Conservation (phyloP, 2,329 filamentous ascomycete species). For the Biscogniauxia mediterranea region DNA sequence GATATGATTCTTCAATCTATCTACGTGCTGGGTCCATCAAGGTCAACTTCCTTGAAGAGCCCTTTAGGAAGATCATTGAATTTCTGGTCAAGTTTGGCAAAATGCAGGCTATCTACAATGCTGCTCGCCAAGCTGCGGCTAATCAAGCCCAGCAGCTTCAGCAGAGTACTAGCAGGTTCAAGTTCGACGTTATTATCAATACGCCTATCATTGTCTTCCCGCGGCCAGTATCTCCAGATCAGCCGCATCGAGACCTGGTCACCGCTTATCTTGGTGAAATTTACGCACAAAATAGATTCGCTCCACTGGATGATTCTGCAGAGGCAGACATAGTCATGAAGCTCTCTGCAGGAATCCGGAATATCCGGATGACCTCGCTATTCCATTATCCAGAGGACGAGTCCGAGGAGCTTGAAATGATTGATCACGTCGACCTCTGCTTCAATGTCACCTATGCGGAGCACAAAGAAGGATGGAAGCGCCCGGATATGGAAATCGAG, state of each 20-base stretch:
- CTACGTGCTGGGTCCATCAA: slow-evolving; percentile 93
- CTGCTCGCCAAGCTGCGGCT: slow-evolving; percentile 88
- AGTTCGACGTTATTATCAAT: slow-evolving; percentile 89
- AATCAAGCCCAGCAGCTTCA: slow-evolving; percentile 93
- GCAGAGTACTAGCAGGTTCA: slow-evolving; percentile 83
- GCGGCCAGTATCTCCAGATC: slow-evolving; percentile 67
- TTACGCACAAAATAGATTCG: slow-evolving; percentile 92
- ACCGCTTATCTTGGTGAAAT: slow-evolving; percentile 97
- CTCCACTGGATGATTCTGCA: slow-evolving; percentile 75
- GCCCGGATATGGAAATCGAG: slow-evolving; percentile 88
- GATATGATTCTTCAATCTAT: slow-evolving; percentile 89
- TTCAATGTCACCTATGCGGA: slow-evolving; percentile 92
- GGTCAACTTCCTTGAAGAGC: slow-evolving; percentile 94
- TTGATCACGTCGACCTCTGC: slow-evolving; percentile 92
- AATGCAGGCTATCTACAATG: slow-evolving; percentile 99
- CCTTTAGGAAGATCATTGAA: slow-evolving; percentile 95
- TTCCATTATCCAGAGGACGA: slow-evolving; percentile 74
- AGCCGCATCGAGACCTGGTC: slow-evolving; percentile 72
- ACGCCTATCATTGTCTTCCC: slow-evolving; percentile 97
- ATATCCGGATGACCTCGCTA: slow-evolving; percentile 85
- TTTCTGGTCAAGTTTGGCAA: slow-evolving; percentile 99
- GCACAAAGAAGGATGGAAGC: slow-evolving; percentile 71
- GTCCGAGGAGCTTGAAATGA: slow-evolving; percentile 88
- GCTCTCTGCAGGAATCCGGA: slow-evolving; percentile 84
- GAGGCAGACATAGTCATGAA: slow-evolving; percentile 79